Percentiles rank a stretch among this genome's conserved stretches.
phyloP scores from a whole-genome alignment of 2,329 filamentous ascomycete genomes.

The Cercospora janseana region DNA sequence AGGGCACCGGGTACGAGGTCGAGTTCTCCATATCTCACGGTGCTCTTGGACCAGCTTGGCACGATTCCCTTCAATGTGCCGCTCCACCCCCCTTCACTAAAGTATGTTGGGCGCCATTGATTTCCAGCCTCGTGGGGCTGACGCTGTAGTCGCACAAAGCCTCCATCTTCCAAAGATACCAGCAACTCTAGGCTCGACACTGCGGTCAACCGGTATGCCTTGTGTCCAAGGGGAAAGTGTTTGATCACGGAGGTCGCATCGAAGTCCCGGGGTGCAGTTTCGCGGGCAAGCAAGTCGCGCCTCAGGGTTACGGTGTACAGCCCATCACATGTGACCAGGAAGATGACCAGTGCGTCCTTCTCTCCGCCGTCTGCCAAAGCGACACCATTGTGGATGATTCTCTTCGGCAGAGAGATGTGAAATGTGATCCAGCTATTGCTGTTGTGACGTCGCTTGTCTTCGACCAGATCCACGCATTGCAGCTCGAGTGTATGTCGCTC shows the following conservation, averaged over 20 bases:
- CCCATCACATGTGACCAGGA: slow-evolving; percentile 72
- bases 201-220: slow-evolving; percentile 77
- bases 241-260: slow-evolving; percentile 76
- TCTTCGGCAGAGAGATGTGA: slow-evolving; percentile 76
- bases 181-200: slow-evolving; percentile 71
- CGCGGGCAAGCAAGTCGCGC: slow-evolving; percentile 74
- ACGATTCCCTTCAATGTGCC: slow-evolving; percentile 62
- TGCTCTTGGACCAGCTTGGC: slow-evolving; percentile 60
- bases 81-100: slow-evolving; percentile 68
- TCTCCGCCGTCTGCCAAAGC: slow-evolving; percentile 77
- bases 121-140: slow-evolving; percentile 54
- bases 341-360: slow-evolving; percentile 73
- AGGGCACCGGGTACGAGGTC: slow-evolving; percentile 68
- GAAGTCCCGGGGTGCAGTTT: slow-evolving; percentile 59
- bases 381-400: slow-evolving; percentile 74
- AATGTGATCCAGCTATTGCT: slow-evolving; percentile 60
- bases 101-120: slow-evolving; percentile 68
- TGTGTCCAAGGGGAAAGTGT: slow-evolving; percentile 71
- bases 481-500: slow-evolving; percentile 78
- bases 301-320: slow-evolving; percentile 82
- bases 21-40: slow-evolving; percentile 61
- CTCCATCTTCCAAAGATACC: slow-evolving; percentile 76
- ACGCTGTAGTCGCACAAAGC: slow-evolving; percentile 68
- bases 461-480: slow-evolving; percentile 73
- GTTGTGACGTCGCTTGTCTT: slow-evolving; percentile 48